A percentile compares a stretch with the other conserved stretches of the same genome.
phyloP scores from a whole-genome alignment of 768 basidiomycete genomes.

The Xerocomus brunneocitrinus region DNA sequence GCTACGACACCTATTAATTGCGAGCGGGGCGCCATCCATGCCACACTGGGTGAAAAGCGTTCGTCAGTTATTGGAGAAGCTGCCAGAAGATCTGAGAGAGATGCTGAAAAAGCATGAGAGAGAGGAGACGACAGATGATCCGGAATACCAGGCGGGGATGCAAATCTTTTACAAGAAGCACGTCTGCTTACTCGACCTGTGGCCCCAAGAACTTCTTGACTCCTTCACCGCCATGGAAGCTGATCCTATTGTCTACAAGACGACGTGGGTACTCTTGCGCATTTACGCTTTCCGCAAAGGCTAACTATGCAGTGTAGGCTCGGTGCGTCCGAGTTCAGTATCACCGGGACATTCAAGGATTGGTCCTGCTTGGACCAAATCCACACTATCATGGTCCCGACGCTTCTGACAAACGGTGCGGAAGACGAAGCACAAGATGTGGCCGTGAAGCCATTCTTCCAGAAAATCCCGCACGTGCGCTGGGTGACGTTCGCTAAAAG shows the following conservation, averaged over 20 bases:
- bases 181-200: conserved; percentile 29
- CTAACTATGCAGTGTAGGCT: conserved; percentile 6
- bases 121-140: conserved; percentile 28
- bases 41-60: conserved; percentile 26
- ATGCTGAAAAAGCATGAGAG: conserved; percentile 31
- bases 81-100: conserved; percentile 26
- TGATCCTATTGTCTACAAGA: conserved; percentile 31
- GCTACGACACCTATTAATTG: conserved; percentile 33
- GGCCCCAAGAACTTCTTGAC: conserved; percentile 31
- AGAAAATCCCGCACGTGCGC: conserved; percentile 29
- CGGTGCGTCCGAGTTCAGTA: conserved; percentile 34
- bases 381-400: conserved; percentile 35
- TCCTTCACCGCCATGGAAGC: conserved; percentile 24
- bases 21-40: conserved; percentile 31
- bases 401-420: conserved; percentile 36
- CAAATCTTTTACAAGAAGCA: conserved; percentile 32
- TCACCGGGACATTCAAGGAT: conserved; percentile 38
- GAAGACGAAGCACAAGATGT: conserved; percentile 38
- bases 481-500: conserved; percentile 32
- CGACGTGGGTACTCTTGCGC: conserved; percentile 27
- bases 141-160: conserved; percentile 33
- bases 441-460: conserved; percentile 31
- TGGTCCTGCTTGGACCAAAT: conserved; percentile 47
- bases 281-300: neutral
- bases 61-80: conserved; percentile 19